phyloP scores from a whole-genome alignment of 306 rosid genomes.

The Castanea sativa region DNA sequence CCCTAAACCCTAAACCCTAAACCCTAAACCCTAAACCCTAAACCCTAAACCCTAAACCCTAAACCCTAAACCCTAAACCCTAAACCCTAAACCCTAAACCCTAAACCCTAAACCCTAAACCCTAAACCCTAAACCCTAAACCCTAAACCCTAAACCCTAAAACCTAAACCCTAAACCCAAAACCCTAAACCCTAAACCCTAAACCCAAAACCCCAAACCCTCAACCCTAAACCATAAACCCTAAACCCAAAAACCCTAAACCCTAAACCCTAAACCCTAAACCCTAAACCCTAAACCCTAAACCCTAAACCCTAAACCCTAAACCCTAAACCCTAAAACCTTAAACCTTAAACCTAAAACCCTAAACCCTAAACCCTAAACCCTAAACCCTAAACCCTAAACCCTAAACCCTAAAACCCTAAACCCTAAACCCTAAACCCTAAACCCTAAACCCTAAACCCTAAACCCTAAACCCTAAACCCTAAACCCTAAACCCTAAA shows the following conservation, averaged over 20 bases:
- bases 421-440: no score
- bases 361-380: no score
- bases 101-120: slow-evolving; percentile 23
- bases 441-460: no score
- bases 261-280: slow-evolving; percentile 12
- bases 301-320: no score
- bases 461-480: no score
- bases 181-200: slow-evolving; percentile 29
- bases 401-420: no score
- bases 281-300: no score
- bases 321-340: no score
- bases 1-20: slow-evolving; percentile 12
- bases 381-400: no score
- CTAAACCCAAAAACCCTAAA: slow-evolving; percentile 13
- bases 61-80: slow-evolving; percentile 30
- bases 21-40: slow-evolving; percentile 25
- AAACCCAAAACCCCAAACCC: slow-evolving; percentile 7
- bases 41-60: slow-evolving; percentile 21
- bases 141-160: slow-evolving; percentile 22
- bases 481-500: no score
- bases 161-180: slow-evolving; percentile 20
- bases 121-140: slow-evolving; percentile 28
- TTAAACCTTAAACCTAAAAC: no score
- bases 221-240: slow-evolving; percentile 20
- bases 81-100: slow-evolving; percentile 19